Percentiles rank a stretch among this genome's conserved stretches.
These are phyloP conservation scores for Euphorbia tirucalli DNA, from an alignment of 345 rosid species.

Conservation along the genomic window DNA sequence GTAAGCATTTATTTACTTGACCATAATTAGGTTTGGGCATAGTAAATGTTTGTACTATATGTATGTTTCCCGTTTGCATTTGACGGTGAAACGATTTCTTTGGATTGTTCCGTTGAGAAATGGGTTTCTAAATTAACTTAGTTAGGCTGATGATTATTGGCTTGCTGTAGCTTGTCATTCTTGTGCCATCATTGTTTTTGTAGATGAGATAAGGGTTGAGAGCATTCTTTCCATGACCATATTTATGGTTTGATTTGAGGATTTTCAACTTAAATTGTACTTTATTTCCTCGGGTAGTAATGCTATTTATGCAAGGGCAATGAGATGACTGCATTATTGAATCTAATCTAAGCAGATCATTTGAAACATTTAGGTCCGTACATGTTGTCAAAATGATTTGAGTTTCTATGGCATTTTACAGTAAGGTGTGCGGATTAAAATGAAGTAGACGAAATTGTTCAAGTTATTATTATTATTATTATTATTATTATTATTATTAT, in stretches of 20 bases:
- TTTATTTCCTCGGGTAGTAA: neutral
- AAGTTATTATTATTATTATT: too few species aligned
- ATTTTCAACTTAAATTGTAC: neutral
- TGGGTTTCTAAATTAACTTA: constrained; percentile 6
- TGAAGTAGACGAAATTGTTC: too few species aligned
- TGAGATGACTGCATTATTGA: neutral
- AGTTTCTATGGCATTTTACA: too few species aligned
- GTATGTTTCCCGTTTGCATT: neutral
- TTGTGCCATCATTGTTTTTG: too few species aligned
- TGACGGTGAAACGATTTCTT: neutral
- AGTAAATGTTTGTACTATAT: constrained; percentile 30
- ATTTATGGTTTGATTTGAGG: too few species aligned
- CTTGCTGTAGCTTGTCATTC: neutral
- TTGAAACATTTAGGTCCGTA: too few species aligned
- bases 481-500: too few species aligned
- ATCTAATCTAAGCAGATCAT: too few species aligned
- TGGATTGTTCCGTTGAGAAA: constrained; percentile 16
- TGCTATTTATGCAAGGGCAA: neutral
- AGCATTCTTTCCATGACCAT: too few species aligned
- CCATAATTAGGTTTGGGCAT: constrained; percentile 30
- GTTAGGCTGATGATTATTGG: neutral
- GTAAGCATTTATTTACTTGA: constrained; percentile 9
- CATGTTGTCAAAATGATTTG: neutral
- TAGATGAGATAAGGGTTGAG: neutral
- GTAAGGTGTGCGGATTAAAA: too few species aligned